phyloP scores from a whole-genome alignment of 2,329 filamentous ascomycete genomes.

The Paecilomyces sp. region DNA sequence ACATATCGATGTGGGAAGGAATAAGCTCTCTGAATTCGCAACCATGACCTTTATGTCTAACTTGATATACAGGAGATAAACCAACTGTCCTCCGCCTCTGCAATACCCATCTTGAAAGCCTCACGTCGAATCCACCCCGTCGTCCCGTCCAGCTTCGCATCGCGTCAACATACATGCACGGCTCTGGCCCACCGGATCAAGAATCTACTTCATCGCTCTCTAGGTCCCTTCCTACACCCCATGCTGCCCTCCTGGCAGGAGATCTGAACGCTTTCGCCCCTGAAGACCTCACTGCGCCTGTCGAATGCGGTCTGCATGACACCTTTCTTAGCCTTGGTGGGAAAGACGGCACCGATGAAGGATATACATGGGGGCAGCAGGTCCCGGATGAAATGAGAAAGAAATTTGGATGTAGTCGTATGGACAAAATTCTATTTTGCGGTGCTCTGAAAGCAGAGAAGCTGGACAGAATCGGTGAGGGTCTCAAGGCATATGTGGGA shows the following conservation, averaged over 20 bases:
- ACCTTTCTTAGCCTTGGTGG: constrained; percentile 48
- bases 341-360: constrained; percentile 42
- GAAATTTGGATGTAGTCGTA: constrained; percentile 44
- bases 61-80: background rate
- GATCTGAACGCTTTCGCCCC: constrained; percentile 54
- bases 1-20: background rate
- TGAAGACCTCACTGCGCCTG: constrained; percentile 44
- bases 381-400: constrained; percentile 32
- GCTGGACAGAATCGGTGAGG: constrained; percentile 7
- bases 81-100: constrained; percentile 40
- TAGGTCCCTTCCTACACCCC: constrained; percentile 10
- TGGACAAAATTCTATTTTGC: constrained; percentile 49
- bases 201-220: background rate
- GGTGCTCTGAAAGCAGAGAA: constrained; percentile 18
- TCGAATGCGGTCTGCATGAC: constrained; percentile 44
- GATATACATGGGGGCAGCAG: constrained; percentile 55
- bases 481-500: constrained; percentile 1
- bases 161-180: constrained; percentile 38
- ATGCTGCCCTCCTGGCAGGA: constrained; percentile 43
- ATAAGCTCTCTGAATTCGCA: too few species aligned
- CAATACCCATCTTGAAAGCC: constrained; percentile 52
- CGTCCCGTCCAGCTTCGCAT: constrained; percentile 44
- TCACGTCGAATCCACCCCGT: constrained; percentile 42
- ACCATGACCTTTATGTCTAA: too few species aligned
- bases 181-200: constrained; percentile 10